Percentiles rank a stretch among this genome's conserved stretches.
These are phyloP conservation scores for Nephelium lappaceum DNA, from an alignment of 345 rosid genomes.

Conservation along the genomic window DNA sequence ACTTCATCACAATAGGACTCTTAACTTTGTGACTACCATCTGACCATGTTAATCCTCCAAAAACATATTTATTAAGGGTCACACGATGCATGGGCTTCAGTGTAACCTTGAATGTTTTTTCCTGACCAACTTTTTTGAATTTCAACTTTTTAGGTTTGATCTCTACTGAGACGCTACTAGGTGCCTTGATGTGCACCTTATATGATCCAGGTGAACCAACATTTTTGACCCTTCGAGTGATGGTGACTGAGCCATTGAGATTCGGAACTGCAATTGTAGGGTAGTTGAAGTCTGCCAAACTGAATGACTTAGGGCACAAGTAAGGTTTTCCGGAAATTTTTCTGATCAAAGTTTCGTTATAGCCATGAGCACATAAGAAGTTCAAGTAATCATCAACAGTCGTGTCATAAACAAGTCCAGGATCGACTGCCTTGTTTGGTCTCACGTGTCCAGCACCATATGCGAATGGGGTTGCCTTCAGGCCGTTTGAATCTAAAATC, in stretches of 20 bases:
- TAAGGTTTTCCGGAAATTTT: conserved; percentile 18
- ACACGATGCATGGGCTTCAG: conserved; percentile 8
- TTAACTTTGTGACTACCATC: conserved; percentile 52
- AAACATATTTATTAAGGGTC: conserved; percentile 17
- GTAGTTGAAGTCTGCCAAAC: conserved; percentile 45
- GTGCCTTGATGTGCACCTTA: conserved; percentile 27
- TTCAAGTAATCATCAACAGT: conserved; percentile 34
- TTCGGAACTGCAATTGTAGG: conserved; percentile 48
- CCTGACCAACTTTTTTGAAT: conserved; percentile 40
- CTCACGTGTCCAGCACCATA: conserved; percentile 53
- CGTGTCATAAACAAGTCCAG: conserved; percentile 59
- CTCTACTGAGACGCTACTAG: conserved; percentile 28
- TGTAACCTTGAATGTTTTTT: conserved; percentile 41
- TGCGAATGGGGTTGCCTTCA: conserved; percentile 48
- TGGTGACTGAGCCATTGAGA: conserved; percentile 21
- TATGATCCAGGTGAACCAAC: conserved; percentile 51
- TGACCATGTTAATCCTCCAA: conserved; percentile 52
- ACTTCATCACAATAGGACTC: conserved; percentile 40
- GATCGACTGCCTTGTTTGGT: conserved; percentile 50
- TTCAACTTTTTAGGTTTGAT: conserved; percentile 37
- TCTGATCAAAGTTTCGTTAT: conserved; percentile 25
- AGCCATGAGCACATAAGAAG: conserved; percentile 45
- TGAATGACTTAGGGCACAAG: conserved; percentile 33
- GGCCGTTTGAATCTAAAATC: conserved; percentile 26
- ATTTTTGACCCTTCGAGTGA: conserved; percentile 46